phyloP scores from a whole-genome alignment of 2,329 filamentous ascomycete genomes.

The Colletotrichum sansevieriae region DNA sequence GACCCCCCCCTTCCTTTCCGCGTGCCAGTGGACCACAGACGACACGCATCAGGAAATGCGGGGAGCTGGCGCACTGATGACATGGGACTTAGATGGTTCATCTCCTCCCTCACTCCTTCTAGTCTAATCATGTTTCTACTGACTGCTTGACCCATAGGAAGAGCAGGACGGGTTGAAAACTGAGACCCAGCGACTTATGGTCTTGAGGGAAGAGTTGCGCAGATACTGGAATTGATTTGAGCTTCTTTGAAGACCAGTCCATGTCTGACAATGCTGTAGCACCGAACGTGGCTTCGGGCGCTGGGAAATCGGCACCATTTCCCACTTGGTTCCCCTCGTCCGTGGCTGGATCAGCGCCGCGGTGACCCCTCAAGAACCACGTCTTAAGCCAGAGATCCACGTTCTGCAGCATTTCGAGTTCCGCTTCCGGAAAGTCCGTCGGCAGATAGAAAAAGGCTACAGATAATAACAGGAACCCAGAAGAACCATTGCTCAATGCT shows the following conservation, averaged over 20 bases:
- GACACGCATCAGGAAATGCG: constrained; percentile 17
- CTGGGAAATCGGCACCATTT: constrained; percentile 1
- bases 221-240: neutral
- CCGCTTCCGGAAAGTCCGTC: constrained; percentile 11
- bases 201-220: neutral
- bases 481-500: neutral
- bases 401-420: constrained; percentile 5
- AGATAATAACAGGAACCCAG: neutral
- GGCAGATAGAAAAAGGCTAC: constrained; percentile 7
- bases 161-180: too few relatives aligned
- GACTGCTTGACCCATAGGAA: neutral
- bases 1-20: constrained; percentile 9
- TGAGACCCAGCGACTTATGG: constrained; percentile 4
- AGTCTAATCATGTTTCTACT: constrained; percentile 3
- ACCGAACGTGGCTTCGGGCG: constrained; percentile 18
- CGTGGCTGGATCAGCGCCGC: constrained; percentile 13
- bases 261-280: constrained; percentile 1
- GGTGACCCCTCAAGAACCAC: constrained; percentile 3
- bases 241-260: neutral
- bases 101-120: neutral
- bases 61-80: constrained; percentile 18
- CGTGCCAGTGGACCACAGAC: constrained; percentile 4
- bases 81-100: constrained; percentile 15
- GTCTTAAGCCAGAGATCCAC: constrained; percentile 4
- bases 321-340: constrained; percentile 18